A percentile compares a stretch with the other conserved stretches of the same genome.
phyloP scores from a whole-genome alignment of 768 basidiomycete species.

The Aureoboletus auriporus region DNA sequence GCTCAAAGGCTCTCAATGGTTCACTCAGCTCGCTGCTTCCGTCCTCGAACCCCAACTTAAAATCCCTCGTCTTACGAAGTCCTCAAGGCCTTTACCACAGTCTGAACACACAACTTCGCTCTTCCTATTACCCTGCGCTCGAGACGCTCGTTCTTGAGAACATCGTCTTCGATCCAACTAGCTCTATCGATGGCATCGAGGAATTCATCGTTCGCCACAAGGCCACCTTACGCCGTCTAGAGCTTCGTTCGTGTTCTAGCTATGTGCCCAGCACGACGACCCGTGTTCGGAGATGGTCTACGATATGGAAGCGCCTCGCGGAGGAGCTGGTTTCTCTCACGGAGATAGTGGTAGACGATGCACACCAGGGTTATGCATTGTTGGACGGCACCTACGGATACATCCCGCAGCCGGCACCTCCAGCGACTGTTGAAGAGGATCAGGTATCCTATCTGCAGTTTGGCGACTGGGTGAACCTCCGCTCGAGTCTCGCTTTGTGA shows the following conservation, averaged over 20 bases:
- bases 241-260: conserved; percentile 24
- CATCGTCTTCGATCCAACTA: conserved; percentile 24
- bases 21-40: conserved; percentile 25
- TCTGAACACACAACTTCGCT: conserved; percentile 15
- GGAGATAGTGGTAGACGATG: conserved; percentile 18
- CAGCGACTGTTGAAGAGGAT: conserved; percentile 12
- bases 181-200: conserved; percentile 21
- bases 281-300: conserved; percentile 24
- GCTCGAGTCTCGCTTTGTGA: not conserved
- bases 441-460: conserved; percentile 7
- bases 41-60: conserved; percentile 13
- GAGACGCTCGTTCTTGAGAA: conserved; percentile 27
- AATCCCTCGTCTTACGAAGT: conserved; percentile 23
- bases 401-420: conserved; percentile 14
- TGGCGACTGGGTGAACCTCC: conserved; percentile 8
- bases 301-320: conserved; percentile 23
- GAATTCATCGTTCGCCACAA: conserved; percentile 32
- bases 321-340: conserved; percentile 20
- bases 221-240: conserved; percentile 17
- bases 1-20: conserved; percentile 26
- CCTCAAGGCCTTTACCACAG: conserved; percentile 30
- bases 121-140: conserved; percentile 23
- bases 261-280: conserved; percentile 15
- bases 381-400: conserved; percentile 22
- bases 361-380: conserved; percentile 20